Percentiles rank a stretch among this genome's conserved stretches.
These are phyloP conservation scores for Rasamsonia emersonii DNA, from an alignment of 2,329 filamentous ascomycete genomes.

Conservation along the genomic window DNA sequence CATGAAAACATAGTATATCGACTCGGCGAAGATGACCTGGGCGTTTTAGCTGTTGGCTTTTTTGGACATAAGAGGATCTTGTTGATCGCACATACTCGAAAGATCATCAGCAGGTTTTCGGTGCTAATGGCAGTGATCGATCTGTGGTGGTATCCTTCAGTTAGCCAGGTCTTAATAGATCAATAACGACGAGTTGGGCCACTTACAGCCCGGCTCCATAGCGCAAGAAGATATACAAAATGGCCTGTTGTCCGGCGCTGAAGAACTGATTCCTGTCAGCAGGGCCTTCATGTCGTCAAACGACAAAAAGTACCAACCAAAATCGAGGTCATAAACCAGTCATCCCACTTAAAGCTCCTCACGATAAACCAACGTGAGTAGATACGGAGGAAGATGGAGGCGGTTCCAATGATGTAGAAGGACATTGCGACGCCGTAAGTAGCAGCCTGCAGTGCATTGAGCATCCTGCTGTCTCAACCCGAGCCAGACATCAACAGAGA, in stretches of 20 bases:
- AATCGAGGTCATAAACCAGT: not conserved
- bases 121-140: too few relatives aligned
- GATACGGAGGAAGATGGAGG: not conserved
- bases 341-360: constrained; percentile 1
- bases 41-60: too few relatives aligned
- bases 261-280: too few relatives aligned
- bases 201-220: not conserved
- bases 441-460: not conserved
- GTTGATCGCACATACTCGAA: too few relatives aligned
- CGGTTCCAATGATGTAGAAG: not conserved
- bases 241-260: not conserved
- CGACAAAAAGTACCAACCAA: not conserved
- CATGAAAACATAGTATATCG: constrained; percentile 4
- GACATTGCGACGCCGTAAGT: not conserved
- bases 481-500: too few relatives aligned
- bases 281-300: too few relatives aligned
- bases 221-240: constrained; percentile 1
- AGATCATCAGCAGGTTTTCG: too few relatives aligned
- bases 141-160: too few relatives aligned
- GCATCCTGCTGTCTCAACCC: too few relatives aligned
- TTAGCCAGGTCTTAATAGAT: too few relatives aligned
- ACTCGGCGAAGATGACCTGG: not conserved
- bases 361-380: not conserved
- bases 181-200: not conserved
- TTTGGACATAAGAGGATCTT: too few relatives aligned